Conservation (phyloP, 140 eudicot genomes). For the Senecio squalidus region DNA sequence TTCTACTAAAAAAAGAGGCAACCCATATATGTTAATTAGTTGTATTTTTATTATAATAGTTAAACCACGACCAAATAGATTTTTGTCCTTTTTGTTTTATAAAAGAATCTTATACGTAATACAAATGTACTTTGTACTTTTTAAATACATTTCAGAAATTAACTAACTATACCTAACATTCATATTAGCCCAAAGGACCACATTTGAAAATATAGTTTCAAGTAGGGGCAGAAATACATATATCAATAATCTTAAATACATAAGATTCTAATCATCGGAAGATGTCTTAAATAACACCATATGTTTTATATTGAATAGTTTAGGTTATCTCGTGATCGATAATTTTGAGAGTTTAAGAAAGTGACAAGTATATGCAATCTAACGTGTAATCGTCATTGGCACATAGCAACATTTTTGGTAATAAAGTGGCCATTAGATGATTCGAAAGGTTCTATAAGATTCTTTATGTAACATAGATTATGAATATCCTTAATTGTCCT, state of each 20-base stretch:
- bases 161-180: too few relatives aligned
- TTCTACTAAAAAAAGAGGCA: too few relatives aligned
- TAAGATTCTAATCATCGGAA: too few relatives aligned
- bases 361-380: conserved; percentile 20
- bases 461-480: conserved; percentile 10
- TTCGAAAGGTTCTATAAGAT: conserved; percentile 35
- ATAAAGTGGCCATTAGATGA: conserved; percentile 38
- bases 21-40: too few relatives aligned
- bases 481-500: conserved; percentile 18
- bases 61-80: not conserved
- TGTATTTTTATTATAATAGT: too few relatives aligned
- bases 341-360: conserved; percentile 13
- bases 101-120: conserved; percentile 18
- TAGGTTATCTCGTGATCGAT: conserved; percentile 1
- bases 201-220: too few relatives aligned
- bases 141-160: too few relatives aligned
- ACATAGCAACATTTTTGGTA: conserved; percentile 14
- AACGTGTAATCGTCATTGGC: conserved; percentile 19
- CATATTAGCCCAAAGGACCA: too few relatives aligned
- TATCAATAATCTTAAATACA: not conserved
- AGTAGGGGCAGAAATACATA: too few relatives aligned
- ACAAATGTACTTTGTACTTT: too few relatives aligned
- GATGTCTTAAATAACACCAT: not conserved
- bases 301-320: conserved; percentile 5
- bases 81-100: conserved; percentile 11